These are phyloP conservation scores for Neoboletus subvelutipes DNA, from an alignment of 768 basidiomycete genomes.

Conservation along the genomic window DNA sequence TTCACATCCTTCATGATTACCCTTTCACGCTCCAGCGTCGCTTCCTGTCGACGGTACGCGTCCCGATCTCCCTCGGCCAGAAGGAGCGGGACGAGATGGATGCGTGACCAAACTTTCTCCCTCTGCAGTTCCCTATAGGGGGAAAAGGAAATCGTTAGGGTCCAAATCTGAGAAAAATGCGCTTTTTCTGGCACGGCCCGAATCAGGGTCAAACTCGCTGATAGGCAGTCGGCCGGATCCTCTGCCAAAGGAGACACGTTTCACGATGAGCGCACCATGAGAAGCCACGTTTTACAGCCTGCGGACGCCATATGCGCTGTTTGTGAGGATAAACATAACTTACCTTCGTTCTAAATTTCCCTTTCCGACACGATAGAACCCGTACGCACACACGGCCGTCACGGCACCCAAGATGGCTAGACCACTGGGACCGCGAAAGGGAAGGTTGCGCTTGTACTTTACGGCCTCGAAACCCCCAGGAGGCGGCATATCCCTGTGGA, in stretches of 20 bases:
- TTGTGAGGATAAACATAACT: constrained; percentile 45
- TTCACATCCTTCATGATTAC: constrained; percentile 94
- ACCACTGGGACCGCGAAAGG: constrained; percentile 83
- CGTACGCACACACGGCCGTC: constrained; percentile 80
- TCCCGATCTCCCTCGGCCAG: constrained; percentile 95
- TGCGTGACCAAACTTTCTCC: constrained; percentile 93
- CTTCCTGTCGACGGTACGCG: constrained; percentile 74
- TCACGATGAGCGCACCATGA: constrained; percentile 56
- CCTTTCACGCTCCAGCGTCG: constrained; percentile 74
- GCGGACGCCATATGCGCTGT: constrained; percentile 44
- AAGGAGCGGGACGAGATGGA: constrained; percentile 89
- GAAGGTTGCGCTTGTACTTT: constrained; percentile 95
- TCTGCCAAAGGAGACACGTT: constrained; percentile 63
- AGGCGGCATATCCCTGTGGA: constrained; percentile 90
- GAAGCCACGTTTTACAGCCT: constrained; percentile 66
- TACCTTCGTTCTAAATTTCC: constrained; percentile 94
- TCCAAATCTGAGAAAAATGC: constrained; percentile 44
- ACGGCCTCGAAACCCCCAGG: constrained; percentile 88
- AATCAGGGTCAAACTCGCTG: constrained; percentile 33
- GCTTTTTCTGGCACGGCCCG: constrained; percentile 44
- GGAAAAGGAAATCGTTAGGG: constrained; percentile 29
- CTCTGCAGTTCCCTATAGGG: constrained; percentile 82
- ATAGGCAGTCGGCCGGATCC: constrained; percentile 48
- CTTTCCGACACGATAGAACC: constrained; percentile 88
- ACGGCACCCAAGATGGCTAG: constrained; percentile 85